phyloP scores from a whole-genome alignment of 169 alveolate species.

The Plasmodium knowlesi region DNA sequence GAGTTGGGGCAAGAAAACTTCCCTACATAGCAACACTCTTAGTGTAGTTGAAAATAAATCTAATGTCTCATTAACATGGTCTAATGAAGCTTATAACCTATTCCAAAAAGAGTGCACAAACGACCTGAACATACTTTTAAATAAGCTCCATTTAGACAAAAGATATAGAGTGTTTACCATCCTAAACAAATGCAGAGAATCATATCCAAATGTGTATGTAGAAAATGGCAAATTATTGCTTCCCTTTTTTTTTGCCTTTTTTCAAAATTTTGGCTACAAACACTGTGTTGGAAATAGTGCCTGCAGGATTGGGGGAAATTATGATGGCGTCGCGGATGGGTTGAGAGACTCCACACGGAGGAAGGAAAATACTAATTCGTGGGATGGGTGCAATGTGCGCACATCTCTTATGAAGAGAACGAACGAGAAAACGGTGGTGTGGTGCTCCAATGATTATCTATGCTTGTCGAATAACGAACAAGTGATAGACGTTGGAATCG shows the following conservation, averaged over 20 bases:
- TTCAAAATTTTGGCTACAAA: constrained; percentile 64
- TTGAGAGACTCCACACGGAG: not conserved
- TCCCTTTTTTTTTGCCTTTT: constrained; percentile 40
- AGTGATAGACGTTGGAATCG: constrained; percentile 86
- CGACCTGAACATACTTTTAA: constrained; percentile 35
- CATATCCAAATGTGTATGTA: constrained; percentile 63
- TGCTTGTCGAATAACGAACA: constrained; percentile 90
- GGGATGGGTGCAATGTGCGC: not conserved
- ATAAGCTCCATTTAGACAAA: constrained; percentile 45
- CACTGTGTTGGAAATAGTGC: constrained; percentile 28
- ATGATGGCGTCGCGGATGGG: not conserved
- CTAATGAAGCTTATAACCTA: not conserved
- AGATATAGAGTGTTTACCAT: constrained; percentile 66
- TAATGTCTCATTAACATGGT: not conserved
- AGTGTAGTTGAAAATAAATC: not conserved
- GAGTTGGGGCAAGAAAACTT: not conserved
- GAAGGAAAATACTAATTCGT: not conserved
- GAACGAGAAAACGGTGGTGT: constrained; percentile 65
- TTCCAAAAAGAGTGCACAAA: constrained; percentile 48
- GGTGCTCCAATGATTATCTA: constrained; percentile 90
- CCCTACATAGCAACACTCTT: not conserved
- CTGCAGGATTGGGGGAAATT: not conserved
- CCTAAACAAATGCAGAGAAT: constrained; percentile 49
- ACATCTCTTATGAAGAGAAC: not conserved
- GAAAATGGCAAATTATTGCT: constrained; percentile 54